Evolutionary conservation across 768 basidiomycete genomes (phyloP).

Genomic region (Boletus pseudo-olivaceus): DNA sequence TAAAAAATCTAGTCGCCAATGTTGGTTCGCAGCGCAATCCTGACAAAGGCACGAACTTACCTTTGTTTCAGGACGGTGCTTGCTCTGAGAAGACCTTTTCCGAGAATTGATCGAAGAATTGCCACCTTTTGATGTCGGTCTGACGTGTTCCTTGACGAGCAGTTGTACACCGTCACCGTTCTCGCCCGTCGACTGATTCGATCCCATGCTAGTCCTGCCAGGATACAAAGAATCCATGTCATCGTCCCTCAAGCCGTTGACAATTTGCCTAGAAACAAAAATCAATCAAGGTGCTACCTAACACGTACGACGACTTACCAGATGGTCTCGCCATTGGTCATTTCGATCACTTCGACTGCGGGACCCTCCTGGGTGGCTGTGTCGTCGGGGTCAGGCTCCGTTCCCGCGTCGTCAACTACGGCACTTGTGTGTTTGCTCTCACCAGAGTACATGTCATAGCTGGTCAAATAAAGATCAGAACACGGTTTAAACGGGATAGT

Average conservation of each 20-base stretch:
- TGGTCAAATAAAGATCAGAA: conserved; percentile 32
- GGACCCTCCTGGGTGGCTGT: conserved; percentile 43
- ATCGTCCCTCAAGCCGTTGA: conserved; percentile 77
- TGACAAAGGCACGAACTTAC: conserved; percentile 37
- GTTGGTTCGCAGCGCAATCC: conserved; percentile 7
- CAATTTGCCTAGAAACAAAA: conserved; percentile 55
- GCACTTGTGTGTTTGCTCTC: conserved; percentile 44
- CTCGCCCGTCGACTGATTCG: conserved; percentile 60
- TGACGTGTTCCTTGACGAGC: conserved; percentile 73
- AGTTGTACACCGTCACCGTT: conserved; percentile 56
- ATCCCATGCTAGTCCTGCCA: conserved; percentile 66
- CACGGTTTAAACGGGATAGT: conserved; percentile 11
- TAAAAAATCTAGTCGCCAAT: conserved; percentile 27
- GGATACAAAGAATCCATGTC: conserved; percentile 68
- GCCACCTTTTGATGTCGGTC: conserved; percentile 65
- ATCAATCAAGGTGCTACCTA: background rate
- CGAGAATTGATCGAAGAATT: conserved; percentile 54
- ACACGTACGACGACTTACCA: conserved; percentile 50
- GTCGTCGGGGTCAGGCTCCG: conserved; percentile 18
- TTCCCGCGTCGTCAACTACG: conserved; percentile 34
- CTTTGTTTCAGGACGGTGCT: conserved; percentile 79
- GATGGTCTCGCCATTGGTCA: conserved; percentile 85
- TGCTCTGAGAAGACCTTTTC: conserved; percentile 52
- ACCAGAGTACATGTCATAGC: conserved; percentile 78
- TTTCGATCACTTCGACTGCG: conserved; percentile 74